phyloP scores from a whole-genome alignment of 495 filamentous ascomycete genomes.

The Penicillium cinerascens region DNA sequence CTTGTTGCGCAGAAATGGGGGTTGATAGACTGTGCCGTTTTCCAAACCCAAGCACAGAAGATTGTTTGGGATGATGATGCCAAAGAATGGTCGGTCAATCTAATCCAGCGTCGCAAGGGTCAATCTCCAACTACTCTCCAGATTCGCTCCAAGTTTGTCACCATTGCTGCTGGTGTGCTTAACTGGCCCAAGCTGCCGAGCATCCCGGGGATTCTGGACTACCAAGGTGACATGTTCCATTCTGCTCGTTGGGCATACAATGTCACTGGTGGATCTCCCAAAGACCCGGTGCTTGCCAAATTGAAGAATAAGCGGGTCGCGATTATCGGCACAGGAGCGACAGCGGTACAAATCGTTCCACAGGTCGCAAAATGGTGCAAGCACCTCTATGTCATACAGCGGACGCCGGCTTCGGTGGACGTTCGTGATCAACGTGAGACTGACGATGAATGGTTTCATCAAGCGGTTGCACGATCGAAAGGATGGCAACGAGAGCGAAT shows the following conservation, averaged over 20 bases:
- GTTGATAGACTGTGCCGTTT: conserved; percentile 45
- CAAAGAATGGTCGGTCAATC: not conserved
- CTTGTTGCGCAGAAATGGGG: conserved; percentile 34
- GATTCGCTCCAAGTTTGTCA: conserved; percentile 15
- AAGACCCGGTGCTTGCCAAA: conserved; percentile 35
- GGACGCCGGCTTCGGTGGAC: conserved; percentile 50
- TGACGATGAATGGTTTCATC: conserved; percentile 32
- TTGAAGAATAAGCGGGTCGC: conserved; percentile 42
- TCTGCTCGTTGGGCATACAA: conserved; percentile 41
- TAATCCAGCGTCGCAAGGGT: not conserved
- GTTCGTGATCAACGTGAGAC: conserved; percentile 26
- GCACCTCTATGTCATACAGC: conserved; percentile 45
- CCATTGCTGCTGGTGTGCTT: conserved; percentile 15
- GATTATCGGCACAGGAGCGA: conserved; percentile 49
- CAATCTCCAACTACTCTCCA: not conserved
- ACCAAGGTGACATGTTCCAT: conserved; percentile 34
- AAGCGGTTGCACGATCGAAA: conserved; percentile 29
- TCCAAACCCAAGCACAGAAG: conserved; percentile 16
- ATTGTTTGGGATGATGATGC: conserved; percentile 9
- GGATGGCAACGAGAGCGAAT: conserved; percentile 41
- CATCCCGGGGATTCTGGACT: conserved; percentile 17
- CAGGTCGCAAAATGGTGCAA: conserved; percentile 29
- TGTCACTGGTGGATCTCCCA: conserved; percentile 49
- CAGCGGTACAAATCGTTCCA: conserved; percentile 42
- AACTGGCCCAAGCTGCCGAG: conserved; percentile 25